Percentiles rank a stretch among this genome's conserved stretches.
Evolutionary conservation across 352 stramenopile genomes (phyloP).

Genomic region (Phytopythium vexans): DNA sequence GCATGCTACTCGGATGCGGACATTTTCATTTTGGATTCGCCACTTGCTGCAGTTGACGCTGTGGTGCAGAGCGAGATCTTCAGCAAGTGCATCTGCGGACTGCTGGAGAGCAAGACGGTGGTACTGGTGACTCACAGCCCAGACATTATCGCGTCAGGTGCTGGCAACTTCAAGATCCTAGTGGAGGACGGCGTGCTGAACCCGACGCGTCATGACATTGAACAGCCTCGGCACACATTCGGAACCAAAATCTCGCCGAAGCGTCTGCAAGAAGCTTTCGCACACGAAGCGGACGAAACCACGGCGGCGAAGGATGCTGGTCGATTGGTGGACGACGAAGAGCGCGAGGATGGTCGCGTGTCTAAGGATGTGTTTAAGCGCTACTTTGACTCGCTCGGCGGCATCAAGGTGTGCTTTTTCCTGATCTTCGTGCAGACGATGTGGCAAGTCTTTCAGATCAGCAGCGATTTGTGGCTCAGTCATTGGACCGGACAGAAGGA

Average conservation of each 20-base stretch:
- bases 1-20: slow-evolving; percentile 44
- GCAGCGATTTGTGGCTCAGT: slow-evolving; percentile 29
- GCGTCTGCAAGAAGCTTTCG: not conserved
- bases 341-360: slow-evolving; percentile 33
- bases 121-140: slow-evolving; percentile 90
- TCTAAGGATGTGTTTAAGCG: slow-evolving; percentile 25
- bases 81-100: slow-evolving; percentile 14
- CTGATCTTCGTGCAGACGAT: slow-evolving; percentile 13
- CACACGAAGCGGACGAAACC: not conserved
- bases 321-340: slow-evolving; percentile 34
- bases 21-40: too few relatives aligned
- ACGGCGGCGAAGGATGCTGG: slow-evolving; percentile 5
- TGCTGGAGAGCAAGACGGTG: slow-evolving; percentile 51
- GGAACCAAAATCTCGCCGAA: slow-evolving; percentile 8
- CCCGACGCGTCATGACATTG: slow-evolving; percentile 29
- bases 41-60: slow-evolving; percentile 86
- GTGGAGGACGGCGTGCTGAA: too few relatives aligned
- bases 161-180: too few relatives aligned
- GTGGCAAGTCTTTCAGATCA: slow-evolving; percentile 32
- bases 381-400: slow-evolving; percentile 41
- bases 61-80: slow-evolving; percentile 90
- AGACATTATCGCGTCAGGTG: slow-evolving; percentile 46
- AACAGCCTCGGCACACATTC: slow-evolving; percentile 32
- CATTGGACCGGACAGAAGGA: slow-evolving; percentile 40
- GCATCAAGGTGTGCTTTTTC: slow-evolving; percentile 8